Conservation (phyloP, 176 grass and related monocot species). For the Panicum miliaceum region DNA sequence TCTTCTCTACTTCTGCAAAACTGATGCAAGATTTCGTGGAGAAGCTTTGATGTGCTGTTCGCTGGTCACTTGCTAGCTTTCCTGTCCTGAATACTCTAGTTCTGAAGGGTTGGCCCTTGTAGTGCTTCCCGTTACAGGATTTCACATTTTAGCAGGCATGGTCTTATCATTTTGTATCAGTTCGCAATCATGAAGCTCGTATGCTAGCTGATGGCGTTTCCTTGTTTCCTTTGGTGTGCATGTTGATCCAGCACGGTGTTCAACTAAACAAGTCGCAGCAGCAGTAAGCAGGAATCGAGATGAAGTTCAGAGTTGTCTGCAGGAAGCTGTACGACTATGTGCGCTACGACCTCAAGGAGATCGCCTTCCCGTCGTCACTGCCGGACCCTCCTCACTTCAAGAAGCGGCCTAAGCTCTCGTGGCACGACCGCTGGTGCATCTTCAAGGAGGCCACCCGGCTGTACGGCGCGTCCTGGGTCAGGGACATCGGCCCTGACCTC, state of each 20-base stretch:
- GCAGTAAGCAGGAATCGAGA: conserved; percentile 3
- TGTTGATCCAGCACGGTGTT: not conserved
- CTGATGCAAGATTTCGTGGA: not conserved
- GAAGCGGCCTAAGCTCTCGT: conserved; percentile 52
- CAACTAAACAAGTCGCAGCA: not conserved
- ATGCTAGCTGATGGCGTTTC: not conserved
- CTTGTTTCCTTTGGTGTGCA: not conserved
- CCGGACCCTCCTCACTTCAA: conserved; percentile 62
- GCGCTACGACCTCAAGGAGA: conserved; percentile 75
- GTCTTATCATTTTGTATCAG: not conserved
- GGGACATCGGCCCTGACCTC: conserved; percentile 58
- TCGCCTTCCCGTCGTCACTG: conserved; percentile 70
- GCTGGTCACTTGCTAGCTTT: too few species aligned
- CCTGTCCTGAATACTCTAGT: not conserved
- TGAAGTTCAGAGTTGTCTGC: conserved; percentile 68
- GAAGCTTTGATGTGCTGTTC: not conserved
- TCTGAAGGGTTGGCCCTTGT: not conserved
- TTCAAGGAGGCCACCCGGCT: conserved; percentile 74
- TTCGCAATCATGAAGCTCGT: not conserved
- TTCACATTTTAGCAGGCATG: not conserved
- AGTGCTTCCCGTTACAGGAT: not conserved
- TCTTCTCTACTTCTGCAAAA: not conserved
- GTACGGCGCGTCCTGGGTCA: conserved; percentile 51
- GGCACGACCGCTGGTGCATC: conserved; percentile 55
- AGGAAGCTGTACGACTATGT: conserved; percentile 67